Conservation (phyloP, 164 flowering plant species). For the Akebia trifoliata region DNA sequence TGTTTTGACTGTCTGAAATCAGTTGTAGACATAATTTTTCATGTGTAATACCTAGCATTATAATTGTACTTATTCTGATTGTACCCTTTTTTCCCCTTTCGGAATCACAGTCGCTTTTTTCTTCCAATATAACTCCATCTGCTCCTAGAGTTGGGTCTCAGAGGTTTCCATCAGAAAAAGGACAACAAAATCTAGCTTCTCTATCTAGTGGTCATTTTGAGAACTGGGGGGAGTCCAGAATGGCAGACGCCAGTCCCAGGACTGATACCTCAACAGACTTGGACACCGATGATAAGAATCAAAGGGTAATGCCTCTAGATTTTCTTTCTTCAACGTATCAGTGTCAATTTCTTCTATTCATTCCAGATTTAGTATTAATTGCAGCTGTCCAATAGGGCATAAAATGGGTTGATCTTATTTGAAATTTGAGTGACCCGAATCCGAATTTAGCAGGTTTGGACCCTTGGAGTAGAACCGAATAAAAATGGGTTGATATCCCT, state of each 20-base stretch:
- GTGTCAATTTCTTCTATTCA: neutral
- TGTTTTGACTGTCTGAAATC: neutral
- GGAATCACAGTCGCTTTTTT: conserved; percentile 22
- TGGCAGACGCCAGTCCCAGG: conserved; percentile 90
- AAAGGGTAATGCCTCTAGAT: conserved; percentile 34
- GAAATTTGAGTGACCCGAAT: no score
- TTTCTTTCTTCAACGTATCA: neutral
- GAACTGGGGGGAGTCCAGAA: conserved; percentile 42
- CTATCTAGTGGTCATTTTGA: conserved; percentile 34
- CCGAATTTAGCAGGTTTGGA: no score
- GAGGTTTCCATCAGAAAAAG: conserved; percentile 25
- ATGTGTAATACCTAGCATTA: neutral
- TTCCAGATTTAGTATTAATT: no score
- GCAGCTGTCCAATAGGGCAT: no score
- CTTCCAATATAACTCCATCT: conserved; percentile 20
- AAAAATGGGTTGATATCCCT: no score
- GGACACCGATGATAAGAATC: conserved; percentile 66
- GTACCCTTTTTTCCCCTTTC: neutral
- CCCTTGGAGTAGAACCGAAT: no score
- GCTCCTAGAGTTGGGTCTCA: conserved; percentile 24
- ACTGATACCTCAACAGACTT: conserved; percentile 83
- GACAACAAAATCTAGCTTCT: conserved; percentile 32
- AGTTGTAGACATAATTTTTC: neutral
- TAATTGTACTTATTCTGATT: conserved; percentile 3
- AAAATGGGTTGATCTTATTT: no score